phyloP scores from a whole-genome alignment of 768 basidiomycete genomes.

The Paxillus involutus region DNA sequence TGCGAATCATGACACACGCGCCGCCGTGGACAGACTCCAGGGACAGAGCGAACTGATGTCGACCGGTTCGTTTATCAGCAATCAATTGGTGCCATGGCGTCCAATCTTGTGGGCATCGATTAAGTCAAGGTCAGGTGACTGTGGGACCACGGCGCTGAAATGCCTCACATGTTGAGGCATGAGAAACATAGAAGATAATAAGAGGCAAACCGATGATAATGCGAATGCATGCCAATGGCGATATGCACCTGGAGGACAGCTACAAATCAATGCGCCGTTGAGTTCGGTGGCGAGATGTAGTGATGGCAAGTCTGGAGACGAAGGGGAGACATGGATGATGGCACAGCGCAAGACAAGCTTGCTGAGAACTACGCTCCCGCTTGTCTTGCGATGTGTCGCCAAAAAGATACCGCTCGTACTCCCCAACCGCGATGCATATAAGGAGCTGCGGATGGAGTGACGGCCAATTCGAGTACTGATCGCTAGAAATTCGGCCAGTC shows the following conservation, averaged over 20 bases:
- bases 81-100: neutral
- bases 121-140: conserved; percentile 7
- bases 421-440: neutral
- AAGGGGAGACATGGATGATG: neutral
- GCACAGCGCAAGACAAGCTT: conserved; percentile 34
- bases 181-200: no score
- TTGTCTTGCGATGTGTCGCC: conserved; percentile 24
- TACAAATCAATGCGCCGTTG: neutral
- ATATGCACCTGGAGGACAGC: neutral
- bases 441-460: neutral
- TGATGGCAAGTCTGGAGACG: neutral
- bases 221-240: neutral
- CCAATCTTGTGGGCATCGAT: no score
- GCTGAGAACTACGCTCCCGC: conserved; percentile 50
- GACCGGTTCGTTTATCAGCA: neutral
- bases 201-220: neutral
- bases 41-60: conserved; percentile 4
- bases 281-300: neutral
- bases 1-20: neutral
- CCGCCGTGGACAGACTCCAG: conserved; percentile 4
- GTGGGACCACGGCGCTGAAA: neutral
- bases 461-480: neutral
- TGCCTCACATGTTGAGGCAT: neutral
- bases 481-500: neutral
- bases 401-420: neutral